phyloP scores from a whole-genome alignment of 768 basidiomycete species.

The Hydnomerulius pinastri region DNA sequence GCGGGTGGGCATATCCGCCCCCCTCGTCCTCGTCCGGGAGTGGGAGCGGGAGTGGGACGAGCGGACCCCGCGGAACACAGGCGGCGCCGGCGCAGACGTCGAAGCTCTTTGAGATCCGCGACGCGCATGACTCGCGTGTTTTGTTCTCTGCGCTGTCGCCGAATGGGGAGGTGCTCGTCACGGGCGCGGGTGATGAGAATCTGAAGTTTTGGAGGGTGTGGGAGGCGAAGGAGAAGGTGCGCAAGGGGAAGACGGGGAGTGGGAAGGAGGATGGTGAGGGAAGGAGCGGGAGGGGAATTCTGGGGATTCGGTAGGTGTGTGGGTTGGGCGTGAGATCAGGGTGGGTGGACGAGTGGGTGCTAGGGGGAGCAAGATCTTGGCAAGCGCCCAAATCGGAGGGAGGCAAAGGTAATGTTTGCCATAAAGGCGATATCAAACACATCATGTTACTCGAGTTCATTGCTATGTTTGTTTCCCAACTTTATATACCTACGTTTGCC shows the following conservation, averaged over 20 bases:
- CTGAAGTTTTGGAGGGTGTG: slow-evolving; percentile 95
- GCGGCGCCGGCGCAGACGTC: slow-evolving; percentile 16
- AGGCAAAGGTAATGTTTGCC: no score
- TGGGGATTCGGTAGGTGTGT: slow-evolving; percentile 35
- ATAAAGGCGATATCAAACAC: no score
- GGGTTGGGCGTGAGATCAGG: neutral
- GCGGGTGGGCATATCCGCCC: slow-evolving; percentile 81
- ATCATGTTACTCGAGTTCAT: no score
- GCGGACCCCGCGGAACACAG: slow-evolving; percentile 11
- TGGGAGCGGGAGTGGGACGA: slow-evolving; percentile 53
- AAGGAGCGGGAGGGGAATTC: slow-evolving; percentile 30
- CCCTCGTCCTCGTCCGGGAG: slow-evolving; percentile 50
- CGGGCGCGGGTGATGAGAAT: slow-evolving; percentile 93
- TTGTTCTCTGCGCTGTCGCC: slow-evolving; percentile 85
- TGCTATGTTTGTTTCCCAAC: no score
- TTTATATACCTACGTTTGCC: no score
- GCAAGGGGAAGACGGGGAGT: slow-evolving; percentile 32
- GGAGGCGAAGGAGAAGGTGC: slow-evolving; percentile 63
- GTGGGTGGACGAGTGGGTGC: no score
- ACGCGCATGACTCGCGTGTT: slow-evolving; percentile 92
- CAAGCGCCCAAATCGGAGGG: no score
- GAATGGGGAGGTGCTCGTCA: slow-evolving; percentile 88
- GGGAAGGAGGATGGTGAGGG: slow-evolving; percentile 37
- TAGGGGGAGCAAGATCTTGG: no score
- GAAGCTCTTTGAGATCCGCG: slow-evolving; percentile 60